phyloP scores from a whole-genome alignment of 2,329 filamentous ascomycete genomes.

The Aureobasidium lini region DNA sequence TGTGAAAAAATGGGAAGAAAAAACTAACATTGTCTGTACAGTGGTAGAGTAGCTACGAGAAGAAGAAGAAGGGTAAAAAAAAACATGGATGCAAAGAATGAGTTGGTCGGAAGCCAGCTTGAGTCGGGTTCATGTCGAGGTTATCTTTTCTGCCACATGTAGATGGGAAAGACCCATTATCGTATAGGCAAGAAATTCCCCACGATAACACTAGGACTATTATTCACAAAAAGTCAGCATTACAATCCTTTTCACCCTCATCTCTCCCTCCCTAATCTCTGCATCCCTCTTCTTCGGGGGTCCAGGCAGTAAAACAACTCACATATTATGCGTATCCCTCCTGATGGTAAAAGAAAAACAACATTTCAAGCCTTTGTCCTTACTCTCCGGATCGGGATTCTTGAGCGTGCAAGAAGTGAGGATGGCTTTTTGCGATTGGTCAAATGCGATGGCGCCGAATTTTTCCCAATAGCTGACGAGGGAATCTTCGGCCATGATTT shows the following conservation, averaged over 20 bases:
- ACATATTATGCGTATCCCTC: constrained; percentile 94
- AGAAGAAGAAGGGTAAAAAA: too few relatives aligned
- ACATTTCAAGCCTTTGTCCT: constrained; percentile 72
- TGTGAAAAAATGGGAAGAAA: too few relatives aligned
- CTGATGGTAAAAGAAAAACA: constrained; percentile 98
- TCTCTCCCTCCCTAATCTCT: too few relatives aligned
- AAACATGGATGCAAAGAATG: too few relatives aligned
- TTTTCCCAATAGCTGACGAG: constrained; percentile 98
- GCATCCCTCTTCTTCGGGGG: background rate
- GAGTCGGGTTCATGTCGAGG: too few relatives aligned
- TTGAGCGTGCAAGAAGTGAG: constrained; percentile 89
- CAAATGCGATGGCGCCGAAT: constrained; percentile 95
- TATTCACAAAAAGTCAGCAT: background rate
- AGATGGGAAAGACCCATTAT: constrained; percentile 23
- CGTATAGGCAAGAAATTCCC: constrained; percentile 94
- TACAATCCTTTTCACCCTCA: background rate
- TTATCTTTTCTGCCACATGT: too few relatives aligned
- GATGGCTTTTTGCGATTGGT: constrained; percentile 86
- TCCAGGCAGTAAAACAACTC: constrained; percentile 36
- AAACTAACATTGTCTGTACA: too few relatives aligned
- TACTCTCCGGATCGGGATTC: constrained; percentile 60
- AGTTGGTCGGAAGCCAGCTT: too few relatives aligned
- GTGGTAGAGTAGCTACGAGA: too few relatives aligned
- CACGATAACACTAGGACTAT: constrained; percentile 84
- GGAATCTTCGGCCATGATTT: constrained; percentile 91